Base-by-base conservation (phyloP, 2,329 filamentous ascomycete genomes). In the Lachnellula cervina region DNA sequence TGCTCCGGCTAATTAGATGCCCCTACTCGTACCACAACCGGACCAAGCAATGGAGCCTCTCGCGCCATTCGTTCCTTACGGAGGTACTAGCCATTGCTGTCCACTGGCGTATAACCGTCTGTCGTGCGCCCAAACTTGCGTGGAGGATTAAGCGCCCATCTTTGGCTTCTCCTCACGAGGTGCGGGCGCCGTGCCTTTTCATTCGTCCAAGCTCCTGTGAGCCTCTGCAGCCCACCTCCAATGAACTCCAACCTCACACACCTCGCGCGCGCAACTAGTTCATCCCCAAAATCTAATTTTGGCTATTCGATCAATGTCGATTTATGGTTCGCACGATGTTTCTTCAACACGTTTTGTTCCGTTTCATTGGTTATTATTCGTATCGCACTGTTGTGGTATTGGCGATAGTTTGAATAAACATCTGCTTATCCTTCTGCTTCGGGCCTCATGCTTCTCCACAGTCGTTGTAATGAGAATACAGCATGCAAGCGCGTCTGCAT, bases 211-310 rank as follows among this genome's bases (percentile, higher is more conserved):
- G 37, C 16, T 43, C 21, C 44, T 47, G 44, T 16, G 23, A 34
- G 47, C 56, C 43, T 13, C 54, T 60, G 58, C 56, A 60, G 16
- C 9, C 35, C 38, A 52, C 37, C 50, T 37, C 60, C 58, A 60
- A 62, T 60, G 49, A 56, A 28, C 32, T 28, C 44, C 23, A 43
- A 48, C 37, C 51, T 44, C 23, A 48, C 19, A 48, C 51, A 32
- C 60, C 23, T 32, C 58, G 58, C 62, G 62, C 62, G 62, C 62
- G 62, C 62, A 49, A 57, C 56, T 56, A 25, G 23, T 46, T 32
- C 51, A 55, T n/a, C 7, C 32, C 47, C 35, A 11, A 23, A 38
- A 47, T 57, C 60, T 62, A 64, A 64, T 64, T 61, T 61, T 59
- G 60, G 60, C 42, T 59, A 56, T 40, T 52, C 49, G 23, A 49